Evolutionary conservation across 495 filamentous ascomycete species (phyloP).

Genomic region (Gamarada debralockiae): DNA sequence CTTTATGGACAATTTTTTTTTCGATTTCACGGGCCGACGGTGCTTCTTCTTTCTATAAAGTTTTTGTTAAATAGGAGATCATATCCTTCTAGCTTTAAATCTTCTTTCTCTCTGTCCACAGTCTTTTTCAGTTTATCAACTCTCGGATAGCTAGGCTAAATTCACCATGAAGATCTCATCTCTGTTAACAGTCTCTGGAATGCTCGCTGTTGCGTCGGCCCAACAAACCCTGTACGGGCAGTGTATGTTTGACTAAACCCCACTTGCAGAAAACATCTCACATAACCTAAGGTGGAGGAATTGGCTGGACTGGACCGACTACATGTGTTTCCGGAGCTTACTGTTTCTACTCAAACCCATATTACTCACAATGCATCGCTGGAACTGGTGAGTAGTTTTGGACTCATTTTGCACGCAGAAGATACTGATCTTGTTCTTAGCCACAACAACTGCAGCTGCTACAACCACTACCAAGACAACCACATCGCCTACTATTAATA

Average conservation of each 20-base stretch:
- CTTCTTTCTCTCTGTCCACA: background rate
- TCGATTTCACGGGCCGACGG: background rate
- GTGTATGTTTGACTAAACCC: background rate
- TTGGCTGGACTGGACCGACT: conserved; percentile 16
- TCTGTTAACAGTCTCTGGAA: background rate
- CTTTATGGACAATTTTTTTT: too few relatives aligned
- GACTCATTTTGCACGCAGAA: background rate
- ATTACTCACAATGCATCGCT: conserved; percentile 28
- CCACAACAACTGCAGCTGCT: background rate
- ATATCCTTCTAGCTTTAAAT: background rate
- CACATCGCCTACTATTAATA: background rate
- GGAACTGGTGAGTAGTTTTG: background rate
- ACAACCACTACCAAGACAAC: background rate
- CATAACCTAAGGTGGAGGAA: conserved; percentile 1
- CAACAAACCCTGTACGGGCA: background rate
- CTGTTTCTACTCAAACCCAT: conserved; percentile 22
- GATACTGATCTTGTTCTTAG: background rate
- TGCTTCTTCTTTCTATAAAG: background rate
- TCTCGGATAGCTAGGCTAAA: background rate
- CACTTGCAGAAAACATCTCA: background rate
- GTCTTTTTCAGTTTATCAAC: background rate
- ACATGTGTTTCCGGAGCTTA: conserved; percentile 16
- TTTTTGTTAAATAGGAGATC: background rate
- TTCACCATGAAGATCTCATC: background rate
- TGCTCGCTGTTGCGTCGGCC: background rate